Conservation (phyloP, 441 rosid genomes). For the Brassica balearica region DNA sequence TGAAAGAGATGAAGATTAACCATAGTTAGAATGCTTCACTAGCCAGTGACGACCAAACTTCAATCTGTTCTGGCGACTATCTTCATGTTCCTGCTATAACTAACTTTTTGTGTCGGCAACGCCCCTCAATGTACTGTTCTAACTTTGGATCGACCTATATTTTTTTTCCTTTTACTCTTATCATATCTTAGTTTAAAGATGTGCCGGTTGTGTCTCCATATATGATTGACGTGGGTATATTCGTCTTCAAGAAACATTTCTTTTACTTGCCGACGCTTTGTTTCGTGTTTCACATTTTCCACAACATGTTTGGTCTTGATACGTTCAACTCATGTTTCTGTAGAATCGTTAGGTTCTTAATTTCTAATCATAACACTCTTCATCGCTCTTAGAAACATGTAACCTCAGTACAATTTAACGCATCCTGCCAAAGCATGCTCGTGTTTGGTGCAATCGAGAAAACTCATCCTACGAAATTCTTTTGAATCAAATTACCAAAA, state of each 20-base stretch:
- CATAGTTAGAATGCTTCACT: slow-evolving; percentile 13
- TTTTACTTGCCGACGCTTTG: slow-evolving; percentile 6
- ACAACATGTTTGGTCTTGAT: slow-evolving; percentile 1
- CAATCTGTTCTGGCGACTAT: slow-evolving; percentile 2
- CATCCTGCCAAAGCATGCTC: slow-evolving; percentile 67
- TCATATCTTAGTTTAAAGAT: slow-evolving; percentile 63
- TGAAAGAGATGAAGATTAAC: neutral
- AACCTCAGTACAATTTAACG: neutral
- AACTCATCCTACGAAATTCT: slow-evolving; percentile 51
- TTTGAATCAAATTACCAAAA: slow-evolving; percentile 71
- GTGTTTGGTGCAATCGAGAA: slow-evolving; percentile 58
- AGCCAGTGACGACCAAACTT: slow-evolving; percentile 9
- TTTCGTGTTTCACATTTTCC: slow-evolving; percentile 9
- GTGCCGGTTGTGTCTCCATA: slow-evolving; percentile 56
- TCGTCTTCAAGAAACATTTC: neutral
- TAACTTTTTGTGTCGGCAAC: slow-evolving; percentile 32
- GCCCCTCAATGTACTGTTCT: slow-evolving; percentile 4
- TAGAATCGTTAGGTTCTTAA: neutral
- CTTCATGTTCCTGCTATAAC: slow-evolving; percentile 5
- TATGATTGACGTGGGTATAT: slow-evolving; percentile 61
- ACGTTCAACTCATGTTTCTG: neutral
- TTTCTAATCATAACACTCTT: neutral
- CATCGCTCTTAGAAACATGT: slow-evolving; percentile 2
- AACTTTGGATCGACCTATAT: slow-evolving; percentile 15
- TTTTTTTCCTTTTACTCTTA: slow-evolving; percentile 11